Base-by-base conservation (phyloP, 1,139 yeast species). In the Zygosaccharomyces sapae region DNA sequence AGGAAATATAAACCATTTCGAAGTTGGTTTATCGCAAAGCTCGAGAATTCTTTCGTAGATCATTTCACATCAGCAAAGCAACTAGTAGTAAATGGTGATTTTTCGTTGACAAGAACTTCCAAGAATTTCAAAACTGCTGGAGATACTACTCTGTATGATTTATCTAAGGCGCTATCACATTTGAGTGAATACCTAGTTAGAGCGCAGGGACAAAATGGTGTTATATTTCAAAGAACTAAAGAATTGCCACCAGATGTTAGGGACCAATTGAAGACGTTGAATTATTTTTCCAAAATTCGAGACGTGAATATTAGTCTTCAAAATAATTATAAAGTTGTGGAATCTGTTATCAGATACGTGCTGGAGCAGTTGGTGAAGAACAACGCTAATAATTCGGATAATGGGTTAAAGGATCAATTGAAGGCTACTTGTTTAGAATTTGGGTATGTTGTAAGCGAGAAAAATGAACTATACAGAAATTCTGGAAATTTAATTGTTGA, bases 211-310 rank as follows among this genome's bases (percentile, higher is more conserved):
- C 55, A 53, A 8, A 63, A 62, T 43, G 57, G 55, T 22, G 40
- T 49, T 1, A 38, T 60, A 9, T 48, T 49, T 34, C 51, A 52
- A 37, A 49, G 64, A 45, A 47, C 59, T 20, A 51, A 46, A 38
- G 53, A 49, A 27, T 25, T 59, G 20, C 16, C 38, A 16, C 48
- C 44, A 30, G 43, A 25, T 3, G 44, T 44, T 39, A 47, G 47
- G 43, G 48, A 47, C 29, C 54, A 61, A 47, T 49, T 63, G 46
- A 73, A 73, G 19, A 70, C 75, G 13, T 72, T 74, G 2, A 84
- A 85, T 0, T 86, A 85, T 64, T 58, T 73, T 22, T 67, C 72
- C 19, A 81, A 83, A 53, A 63, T 85, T 33, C 65, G 70, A 18
- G 55, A 58, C 12, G 68, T 81, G 3, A 83, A 81, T 43, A 54